Percentiles rank a stretch among this genome's conserved stretches.
Evolutionary conservation across 1,139 yeast genomes (phyloP).

Genomic region (Casaregolazyma suthepensis): DNA sequence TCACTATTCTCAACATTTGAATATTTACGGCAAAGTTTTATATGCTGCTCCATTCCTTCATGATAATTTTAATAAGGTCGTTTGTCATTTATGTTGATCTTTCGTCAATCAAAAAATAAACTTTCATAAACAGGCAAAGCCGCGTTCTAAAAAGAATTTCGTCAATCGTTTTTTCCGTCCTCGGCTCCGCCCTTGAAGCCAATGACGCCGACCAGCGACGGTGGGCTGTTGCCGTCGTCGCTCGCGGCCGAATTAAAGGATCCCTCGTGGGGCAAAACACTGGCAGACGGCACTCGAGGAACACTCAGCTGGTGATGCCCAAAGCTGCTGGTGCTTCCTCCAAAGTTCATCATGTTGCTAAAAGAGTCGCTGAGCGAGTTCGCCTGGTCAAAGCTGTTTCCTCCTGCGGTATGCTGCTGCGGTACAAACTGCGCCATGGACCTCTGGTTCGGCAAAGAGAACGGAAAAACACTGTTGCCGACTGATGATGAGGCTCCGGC

Average conservation of each 20-base stretch:
- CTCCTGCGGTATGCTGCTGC: conserved; percentile 3
- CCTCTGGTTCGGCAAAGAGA: conserved; percentile 12
- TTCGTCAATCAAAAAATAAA: not conserved
- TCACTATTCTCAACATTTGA: not conserved
- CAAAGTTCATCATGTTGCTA: conserved; percentile 6
- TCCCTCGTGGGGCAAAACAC: conserved; percentile 3
- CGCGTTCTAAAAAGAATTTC: conserved; percentile 4
- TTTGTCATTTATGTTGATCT: not conserved
- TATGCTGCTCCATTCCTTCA: not conserved
- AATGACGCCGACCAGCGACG: conserved; percentile 7
- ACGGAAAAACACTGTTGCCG: conserved; percentile 3
- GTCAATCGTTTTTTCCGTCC: conserved; percentile 7
- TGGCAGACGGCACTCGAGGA: conserved; percentile 3
- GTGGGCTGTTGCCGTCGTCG: conserved; percentile 9
- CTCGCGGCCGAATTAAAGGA: conserved; percentile 1
- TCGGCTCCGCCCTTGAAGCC: conserved; percentile 5
- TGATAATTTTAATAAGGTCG: not conserved
- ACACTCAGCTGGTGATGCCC: conserved; percentile 2
- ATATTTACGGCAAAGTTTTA: not conserved
- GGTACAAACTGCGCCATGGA: conserved; percentile 10
- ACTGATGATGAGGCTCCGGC: not conserved
- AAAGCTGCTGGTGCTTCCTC: not conserved
- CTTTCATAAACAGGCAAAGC: conserved; percentile 7
- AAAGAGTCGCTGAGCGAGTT: conserved; percentile 1
- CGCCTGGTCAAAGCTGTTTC: conserved; percentile 5